Conservation (phyloP, 192 early-diverging fungal species). For the Helicostylum pulchrum region DNA sequence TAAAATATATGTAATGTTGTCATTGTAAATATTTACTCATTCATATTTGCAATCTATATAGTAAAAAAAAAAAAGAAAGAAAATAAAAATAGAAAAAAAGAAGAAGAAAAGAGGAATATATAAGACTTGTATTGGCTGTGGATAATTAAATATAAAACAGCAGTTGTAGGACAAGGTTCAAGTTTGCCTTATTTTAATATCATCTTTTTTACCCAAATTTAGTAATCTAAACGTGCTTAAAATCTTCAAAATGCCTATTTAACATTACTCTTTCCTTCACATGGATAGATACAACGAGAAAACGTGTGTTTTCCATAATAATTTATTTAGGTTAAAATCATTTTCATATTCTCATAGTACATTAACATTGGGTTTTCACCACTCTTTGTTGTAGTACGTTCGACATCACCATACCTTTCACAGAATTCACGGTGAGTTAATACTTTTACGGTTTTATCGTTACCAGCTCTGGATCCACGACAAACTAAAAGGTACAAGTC, state of each 20-base stretch:
- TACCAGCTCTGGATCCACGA: conserved; percentile 36
- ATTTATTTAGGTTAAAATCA: conserved; percentile 48
- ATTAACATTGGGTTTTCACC: conserved; percentile 95
- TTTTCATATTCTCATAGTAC: conserved; percentile 90
- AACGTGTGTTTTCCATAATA: background rate
- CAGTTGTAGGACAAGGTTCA: background rate
- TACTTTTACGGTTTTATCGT: conserved; percentile 51
- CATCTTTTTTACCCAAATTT: conserved; percentile 19
- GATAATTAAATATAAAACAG: background rate
- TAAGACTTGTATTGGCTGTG: background rate
- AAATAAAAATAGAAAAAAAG: background rate
- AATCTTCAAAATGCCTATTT: background rate
- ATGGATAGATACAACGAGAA: background rate
- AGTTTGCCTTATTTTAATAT: background rate
- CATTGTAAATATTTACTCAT: background rate
- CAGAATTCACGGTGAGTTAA: conserved; percentile 81
- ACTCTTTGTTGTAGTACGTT: conserved; percentile 69
- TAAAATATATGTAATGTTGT: background rate
- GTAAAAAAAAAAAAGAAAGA: conserved; percentile 9
- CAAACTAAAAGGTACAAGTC: conserved; percentile 75
- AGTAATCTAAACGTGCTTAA: conserved; percentile 6
- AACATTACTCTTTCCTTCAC: background rate
- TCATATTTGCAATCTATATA: conserved; percentile 5
- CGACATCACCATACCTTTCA: conserved; percentile 69
- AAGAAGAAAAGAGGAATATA: background rate